Conservation (phyloP, 1,284 basidiomycete species). For the Pseudozyma pruni region DNA sequence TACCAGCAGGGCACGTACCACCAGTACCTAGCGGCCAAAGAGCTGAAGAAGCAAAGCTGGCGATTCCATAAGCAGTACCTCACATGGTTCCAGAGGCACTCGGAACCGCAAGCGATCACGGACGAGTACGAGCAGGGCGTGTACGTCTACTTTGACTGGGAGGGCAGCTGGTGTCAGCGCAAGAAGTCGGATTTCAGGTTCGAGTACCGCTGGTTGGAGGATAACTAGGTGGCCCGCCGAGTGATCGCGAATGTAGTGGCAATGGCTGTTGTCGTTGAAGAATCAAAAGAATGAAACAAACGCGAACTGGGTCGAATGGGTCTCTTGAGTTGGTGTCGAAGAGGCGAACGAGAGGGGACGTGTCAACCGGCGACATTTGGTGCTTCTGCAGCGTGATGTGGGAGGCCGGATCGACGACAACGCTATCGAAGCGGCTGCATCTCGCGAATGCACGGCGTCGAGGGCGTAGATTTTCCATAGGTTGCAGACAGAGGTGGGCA, state of each 20-base stretch:
- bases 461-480: no score
- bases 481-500: no score
- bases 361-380: no score
- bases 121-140: slow-evolving; percentile 99
- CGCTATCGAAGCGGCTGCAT: no score
- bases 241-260: neutral
- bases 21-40: slow-evolving; percentile 96
- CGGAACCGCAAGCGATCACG: slow-evolving; percentile 98
- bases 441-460: no score
- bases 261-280: slow-evolving; percentile 2
- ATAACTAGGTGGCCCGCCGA: slow-evolving; percentile 45
- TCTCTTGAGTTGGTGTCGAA: no score
- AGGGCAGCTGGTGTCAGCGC: slow-evolving; percentile 85
- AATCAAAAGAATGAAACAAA: neutral
- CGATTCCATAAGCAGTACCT: slow-evolving; percentile 99
- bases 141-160: slow-evolving; percentile 69
- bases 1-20: slow-evolving; percentile 96
- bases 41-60: slow-evolving; percentile 98
- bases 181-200: slow-evolving; percentile 95
- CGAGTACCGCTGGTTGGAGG: slow-evolving; percentile 67
- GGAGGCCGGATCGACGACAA: no score
- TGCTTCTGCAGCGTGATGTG: no score
- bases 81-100: slow-evolving; percentile 99
- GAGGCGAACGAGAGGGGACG: no score
- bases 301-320: no score